Conservation (phyloP, 208 protist species). For the Trypanosoma rangeli region DNA sequence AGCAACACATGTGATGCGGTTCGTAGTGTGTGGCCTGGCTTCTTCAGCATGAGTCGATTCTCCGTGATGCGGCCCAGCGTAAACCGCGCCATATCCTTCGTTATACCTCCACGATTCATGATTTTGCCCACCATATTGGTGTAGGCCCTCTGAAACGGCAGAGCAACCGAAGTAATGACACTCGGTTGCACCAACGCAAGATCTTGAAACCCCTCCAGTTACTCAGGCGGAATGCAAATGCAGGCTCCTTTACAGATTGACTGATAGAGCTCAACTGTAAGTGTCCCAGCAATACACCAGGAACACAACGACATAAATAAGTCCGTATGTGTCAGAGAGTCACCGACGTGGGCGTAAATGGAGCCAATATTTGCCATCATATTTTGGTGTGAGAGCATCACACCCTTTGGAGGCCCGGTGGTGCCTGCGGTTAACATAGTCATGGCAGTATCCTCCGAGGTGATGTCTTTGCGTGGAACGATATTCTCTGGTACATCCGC, state of each 20-base stretch:
- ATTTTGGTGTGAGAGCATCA: slow-evolving; percentile 93
- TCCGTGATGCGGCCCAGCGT: slow-evolving; percentile 87
- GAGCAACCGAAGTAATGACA: slow-evolving; percentile 81
- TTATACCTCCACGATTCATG: slow-evolving; percentile 76
- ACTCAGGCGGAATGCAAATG: slow-evolving; percentile 85
- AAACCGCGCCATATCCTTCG: slow-evolving; percentile 81
- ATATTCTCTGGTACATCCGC: slow-evolving; percentile 75
- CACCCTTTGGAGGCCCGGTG: slow-evolving; percentile 93
- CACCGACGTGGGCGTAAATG: slow-evolving; percentile 79
- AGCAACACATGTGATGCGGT: slow-evolving; percentile 72
- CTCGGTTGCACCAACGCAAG: slow-evolving; percentile 82
- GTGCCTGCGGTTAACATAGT: slow-evolving; percentile 92
- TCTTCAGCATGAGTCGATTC: slow-evolving; percentile 86
- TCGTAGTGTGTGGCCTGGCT: slow-evolving; percentile 71
- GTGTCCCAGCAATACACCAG: slow-evolving; percentile 84
- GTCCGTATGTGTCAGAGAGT: slow-evolving; percentile 82
- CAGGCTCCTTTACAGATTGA: slow-evolving; percentile 85
- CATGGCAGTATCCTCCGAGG: slow-evolving; percentile 89
- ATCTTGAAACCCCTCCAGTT: slow-evolving; percentile 89
- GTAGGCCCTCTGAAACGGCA: slow-evolving; percentile 87
- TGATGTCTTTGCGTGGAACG: slow-evolving; percentile 59
- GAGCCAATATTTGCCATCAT: slow-evolving; percentile 90
- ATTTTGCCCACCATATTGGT: slow-evolving; percentile 90
- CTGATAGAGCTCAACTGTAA: slow-evolving; percentile 85
- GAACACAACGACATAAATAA: slow-evolving; percentile 92